Base-by-base conservation (phyloP, 1,139 yeast genomes). In the Pichia sp. region DNA sequence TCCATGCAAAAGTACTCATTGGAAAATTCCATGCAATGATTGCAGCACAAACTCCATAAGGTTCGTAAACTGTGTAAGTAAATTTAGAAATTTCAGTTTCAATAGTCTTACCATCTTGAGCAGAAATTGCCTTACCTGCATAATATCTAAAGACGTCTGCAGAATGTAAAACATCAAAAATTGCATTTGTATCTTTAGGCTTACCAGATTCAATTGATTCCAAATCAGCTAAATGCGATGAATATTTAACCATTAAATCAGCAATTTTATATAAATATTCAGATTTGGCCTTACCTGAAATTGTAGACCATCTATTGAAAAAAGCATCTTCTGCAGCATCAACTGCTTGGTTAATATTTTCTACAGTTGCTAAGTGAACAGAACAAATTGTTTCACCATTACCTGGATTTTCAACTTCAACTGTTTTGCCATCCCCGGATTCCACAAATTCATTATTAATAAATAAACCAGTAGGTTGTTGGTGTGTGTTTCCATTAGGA, bases 151-250 rank as follows among this genome's bases (percentile, higher is more conserved):
- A 74, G 44, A 78, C 79, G 72, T 65, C 77, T 62, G 69, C 77
- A 65, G 61, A 71, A 69, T 75, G 81, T 49, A 72, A 73, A 48
- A 80, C 73, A 60, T 80, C 84, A 60, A 62, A 72, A 38, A 64
- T 65, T 13, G 70, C 69, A 56, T 68, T 68, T 18, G 66, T 70
- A 64, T 65, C 60, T 43, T 60, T 58, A 45, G 87, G 84, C 66
- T 84, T 84, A 46, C 90, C 90, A 18, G 84, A 73, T 64, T 84
- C 88, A 54, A 79, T 65, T 27, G 87, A 78, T 68, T 84, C 89
- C 33, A 84, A 62, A 7, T 79, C 78, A 16, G 84, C 79, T 42
- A 84, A 62, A 22, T 72, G 66, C 25, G 76, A 77, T 53, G 70
- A 67, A 58, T 83, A 75, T 60, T 77, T 70, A 54, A 73, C 76